Evolutionary conservation across 2,329 filamentous ascomycete genomes (phyloP).

Genomic region (Metarhizium robertsii): DNA sequence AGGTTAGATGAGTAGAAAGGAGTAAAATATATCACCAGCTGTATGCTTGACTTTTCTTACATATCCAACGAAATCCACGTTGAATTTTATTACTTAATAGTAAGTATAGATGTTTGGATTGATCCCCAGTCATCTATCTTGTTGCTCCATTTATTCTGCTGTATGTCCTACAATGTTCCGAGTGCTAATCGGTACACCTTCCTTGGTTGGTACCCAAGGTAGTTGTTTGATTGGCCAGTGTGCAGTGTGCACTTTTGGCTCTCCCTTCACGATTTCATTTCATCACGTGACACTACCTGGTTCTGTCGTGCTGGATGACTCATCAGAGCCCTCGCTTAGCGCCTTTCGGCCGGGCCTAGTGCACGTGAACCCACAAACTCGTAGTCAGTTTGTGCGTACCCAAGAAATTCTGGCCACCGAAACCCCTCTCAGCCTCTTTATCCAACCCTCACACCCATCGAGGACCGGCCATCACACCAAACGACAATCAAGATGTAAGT

Average conservation of each 20-base stretch:
- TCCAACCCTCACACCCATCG: slow-evolving; percentile 25
- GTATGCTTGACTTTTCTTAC: background rate
- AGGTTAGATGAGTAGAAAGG: background rate
- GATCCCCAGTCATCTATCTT: background rate
- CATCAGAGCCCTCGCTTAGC: slow-evolving; percentile 32
- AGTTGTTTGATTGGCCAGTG: no score
- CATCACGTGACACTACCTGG: slow-evolving; percentile 11
- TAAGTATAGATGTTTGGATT: background rate
- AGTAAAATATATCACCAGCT: background rate
- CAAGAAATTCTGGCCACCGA: slow-evolving; percentile 30
- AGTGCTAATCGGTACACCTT: no score
- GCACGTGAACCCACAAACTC: slow-evolving; percentile 35
- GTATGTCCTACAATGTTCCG: no score
- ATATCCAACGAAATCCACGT: background rate
- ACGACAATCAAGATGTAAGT: slow-evolving; percentile 38
- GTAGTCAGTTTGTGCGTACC: slow-evolving; percentile 23
- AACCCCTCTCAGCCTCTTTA: slow-evolving; percentile 29
- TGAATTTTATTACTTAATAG: background rate
- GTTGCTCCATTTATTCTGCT: no score
- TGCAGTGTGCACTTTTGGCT: no score
- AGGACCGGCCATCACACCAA: slow-evolving; percentile 32
- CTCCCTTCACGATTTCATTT: background rate
- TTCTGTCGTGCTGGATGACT: slow-evolving; percentile 13
- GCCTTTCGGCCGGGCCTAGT: slow-evolving; percentile 18
- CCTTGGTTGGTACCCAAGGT: no score